Evolutionary conservation across 2,329 filamentous ascomycete genomes (phyloP), one percentile per base, ranked within the genome.

Genomic region (Neofusicoccum ribis): DNA sequence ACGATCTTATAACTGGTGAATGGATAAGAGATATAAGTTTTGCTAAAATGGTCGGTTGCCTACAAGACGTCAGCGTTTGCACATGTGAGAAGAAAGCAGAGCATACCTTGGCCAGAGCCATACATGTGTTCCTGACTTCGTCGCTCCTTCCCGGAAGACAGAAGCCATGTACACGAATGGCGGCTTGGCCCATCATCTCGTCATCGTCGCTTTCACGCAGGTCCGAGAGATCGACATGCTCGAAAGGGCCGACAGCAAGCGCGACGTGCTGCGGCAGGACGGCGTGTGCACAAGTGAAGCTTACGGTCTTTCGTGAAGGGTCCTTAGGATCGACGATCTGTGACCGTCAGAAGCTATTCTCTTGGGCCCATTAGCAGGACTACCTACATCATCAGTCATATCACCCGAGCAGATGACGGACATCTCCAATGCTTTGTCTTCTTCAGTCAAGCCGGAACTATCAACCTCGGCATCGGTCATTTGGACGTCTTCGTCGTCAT

Each of bases 231-330:
- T 97, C 92, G 62, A 98, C 89, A 70, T 94, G 90, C 77, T 98
- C 93, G 74, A 99, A 99, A 0, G 96, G 95, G 0, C 96, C 95
- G 64, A 98, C 87, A 2, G 93, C 91, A 76, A 99, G 97, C 4
- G 93, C 94, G 68, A 99, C 89, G 74, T 98, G 94, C 68, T 93
- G 91, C 1, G 94, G 90, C 1, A 93, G 89, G 58, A 66, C 60
- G 37, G 54, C 44, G 37, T 43, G 52, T 69, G 63, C 72, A 67
- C 91, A 89, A 64, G 88, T 87, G 74, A 98, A 99, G 0, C 90
- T 91, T 74, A 95, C 91, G 1, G 92, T 93, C 78, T 96, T 97
- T 74, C 92, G 93, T 27, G 87, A 88, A 63, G 91, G 84, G 70
- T 98, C 91, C 31, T 86, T 85, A 12, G 89, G 86, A 71, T 97